phyloP scores from a whole-genome alignment of 2,329 filamentous ascomycete genomes.

The Phyllosticta citrichinensis region DNA sequence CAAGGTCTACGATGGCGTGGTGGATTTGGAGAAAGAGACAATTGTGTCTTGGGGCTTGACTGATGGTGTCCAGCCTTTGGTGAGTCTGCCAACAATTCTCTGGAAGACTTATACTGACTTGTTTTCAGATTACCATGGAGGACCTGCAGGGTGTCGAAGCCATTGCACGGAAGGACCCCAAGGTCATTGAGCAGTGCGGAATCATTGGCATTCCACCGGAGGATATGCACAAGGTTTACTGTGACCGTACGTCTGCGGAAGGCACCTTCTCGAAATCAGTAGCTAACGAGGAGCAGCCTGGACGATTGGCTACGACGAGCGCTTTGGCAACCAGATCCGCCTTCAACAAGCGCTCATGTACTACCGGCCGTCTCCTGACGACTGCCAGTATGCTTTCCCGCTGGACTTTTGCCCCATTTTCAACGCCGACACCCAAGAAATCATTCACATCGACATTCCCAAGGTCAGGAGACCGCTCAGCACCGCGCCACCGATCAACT shows the following conservation, averaged over 20 bases:
- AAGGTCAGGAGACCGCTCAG: conserved; percentile 65
- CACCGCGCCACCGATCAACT: conserved; percentile 65
- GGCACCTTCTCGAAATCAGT: background rate
- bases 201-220: conserved; percentile 69
- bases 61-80: conserved; percentile 70
- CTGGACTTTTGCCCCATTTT: conserved; percentile 92
- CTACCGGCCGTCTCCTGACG: conserved; percentile 75
- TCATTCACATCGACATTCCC: conserved; percentile 77
- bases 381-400: conserved; percentile 83
- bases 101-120: conserved; percentile 10
- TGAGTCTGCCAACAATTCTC: conserved; percentile 28
- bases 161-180: conserved; percentile 64
- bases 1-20: conserved; percentile 72
- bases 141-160: conserved; percentile 74
- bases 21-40: conserved; percentile 58
- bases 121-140: conserved; percentile 70
- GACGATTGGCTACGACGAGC: conserved; percentile 91
- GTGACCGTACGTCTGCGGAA: conserved; percentile 53
- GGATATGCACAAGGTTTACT: conserved; percentile 94
- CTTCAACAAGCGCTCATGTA: conserved; percentile 95
- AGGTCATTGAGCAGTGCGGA: conserved; percentile 82
- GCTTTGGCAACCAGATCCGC: conserved; percentile 67
- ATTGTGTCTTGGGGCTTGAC: conserved; percentile 66
- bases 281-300: conserved; percentile 47
- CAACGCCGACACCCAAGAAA: conserved; percentile 66